A percentile compares a stretch with the other conserved stretches of the same genome.
Conservation (phyloP, 345 rosid genomes). For the Moricandia arvensis region DNA sequence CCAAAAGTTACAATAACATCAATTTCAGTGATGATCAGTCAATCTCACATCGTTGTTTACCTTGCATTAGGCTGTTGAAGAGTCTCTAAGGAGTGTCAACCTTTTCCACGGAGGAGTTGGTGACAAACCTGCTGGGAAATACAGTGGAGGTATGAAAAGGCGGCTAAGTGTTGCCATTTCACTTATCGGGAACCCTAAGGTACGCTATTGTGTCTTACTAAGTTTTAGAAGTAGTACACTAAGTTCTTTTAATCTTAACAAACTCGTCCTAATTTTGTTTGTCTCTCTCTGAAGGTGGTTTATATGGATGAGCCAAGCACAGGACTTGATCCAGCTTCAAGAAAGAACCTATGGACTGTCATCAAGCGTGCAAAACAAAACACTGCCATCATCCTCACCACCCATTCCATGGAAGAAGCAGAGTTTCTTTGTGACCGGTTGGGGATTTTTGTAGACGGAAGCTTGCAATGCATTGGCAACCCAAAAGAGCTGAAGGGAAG, state of each 20-base stretch:
- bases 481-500: slow-evolving; percentile 87
- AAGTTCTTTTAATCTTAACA: neutral
- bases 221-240: neutral
- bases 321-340: slow-evolving; percentile 95
- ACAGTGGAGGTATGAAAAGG: slow-evolving; percentile 98
- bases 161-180: slow-evolving; percentile 97
- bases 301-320: slow-evolving; percentile 99
- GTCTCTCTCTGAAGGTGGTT: slow-evolving; percentile 62
- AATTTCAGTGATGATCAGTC: no score
- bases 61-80: slow-evolving; percentile 78
- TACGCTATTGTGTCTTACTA: slow-evolving; percentile 22
- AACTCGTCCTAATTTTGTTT: neutral
- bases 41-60: slow-evolving; percentile 1
- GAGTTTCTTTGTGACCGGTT: slow-evolving; percentile 84
- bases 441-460: slow-evolving; percentile 83
- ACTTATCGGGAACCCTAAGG: slow-evolving; percentile 91
- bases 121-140: slow-evolving; percentile 82
- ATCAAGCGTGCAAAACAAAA: slow-evolving; percentile 76
- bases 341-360: slow-evolving; percentile 84
- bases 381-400: slow-evolving; percentile 87
- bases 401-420: slow-evolving; percentile 99
- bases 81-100: slow-evolving; percentile 74
- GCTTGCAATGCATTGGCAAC: slow-evolving; percentile 93
- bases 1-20: neutral
- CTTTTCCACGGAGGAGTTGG: slow-evolving; percentile 82